Evolutionary conservation across 164 flowering plant species (phyloP).

Genomic region (Vitis vinifera): DNA sequence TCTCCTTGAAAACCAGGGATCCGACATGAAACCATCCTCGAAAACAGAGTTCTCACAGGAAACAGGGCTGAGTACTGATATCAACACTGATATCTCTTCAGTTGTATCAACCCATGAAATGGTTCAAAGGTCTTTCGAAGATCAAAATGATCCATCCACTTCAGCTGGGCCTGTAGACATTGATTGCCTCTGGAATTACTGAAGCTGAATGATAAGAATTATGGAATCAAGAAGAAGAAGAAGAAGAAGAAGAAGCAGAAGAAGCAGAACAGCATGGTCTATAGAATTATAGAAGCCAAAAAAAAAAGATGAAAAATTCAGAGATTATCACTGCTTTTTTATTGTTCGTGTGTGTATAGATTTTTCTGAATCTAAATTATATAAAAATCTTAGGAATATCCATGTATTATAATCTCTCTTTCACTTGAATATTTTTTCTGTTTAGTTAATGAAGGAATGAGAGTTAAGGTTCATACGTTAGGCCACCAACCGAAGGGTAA

Average conservation of each 20-base stretch:
- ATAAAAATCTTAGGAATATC: no score
- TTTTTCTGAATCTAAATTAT: background rate
- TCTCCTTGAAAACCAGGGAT: slow-evolving; percentile 22
- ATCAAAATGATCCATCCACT: slow-evolving; percentile 31
- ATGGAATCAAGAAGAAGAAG: background rate
- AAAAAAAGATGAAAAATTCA: no score
- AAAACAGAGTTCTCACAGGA: slow-evolving; percentile 28
- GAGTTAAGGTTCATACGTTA: slow-evolving; percentile 11
- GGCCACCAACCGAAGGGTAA: slow-evolving; percentile 21
- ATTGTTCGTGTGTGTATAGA: slow-evolving; percentile 8
- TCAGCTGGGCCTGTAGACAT: slow-evolving; percentile 39
- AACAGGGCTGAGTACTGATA: slow-evolving; percentile 18
- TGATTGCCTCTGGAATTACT: slow-evolving; percentile 48
- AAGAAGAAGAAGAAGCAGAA: background rate
- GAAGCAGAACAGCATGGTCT: background rate
- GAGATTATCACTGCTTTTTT: no score
- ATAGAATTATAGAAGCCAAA: no score
- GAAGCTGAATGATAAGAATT: background rate
- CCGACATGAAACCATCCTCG: slow-evolving; percentile 4
- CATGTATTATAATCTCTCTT: background rate
- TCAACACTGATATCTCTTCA: slow-evolving; percentile 31
- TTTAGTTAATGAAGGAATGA: slow-evolving; percentile 1
- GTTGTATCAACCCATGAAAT: slow-evolving; percentile 27
- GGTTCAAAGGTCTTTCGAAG: slow-evolving; percentile 23
- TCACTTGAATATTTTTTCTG: background rate